Evolutionary conservation across 768 basidiomycete species (phyloP).

Genomic region (Mycena rebaudengoi): DNA sequence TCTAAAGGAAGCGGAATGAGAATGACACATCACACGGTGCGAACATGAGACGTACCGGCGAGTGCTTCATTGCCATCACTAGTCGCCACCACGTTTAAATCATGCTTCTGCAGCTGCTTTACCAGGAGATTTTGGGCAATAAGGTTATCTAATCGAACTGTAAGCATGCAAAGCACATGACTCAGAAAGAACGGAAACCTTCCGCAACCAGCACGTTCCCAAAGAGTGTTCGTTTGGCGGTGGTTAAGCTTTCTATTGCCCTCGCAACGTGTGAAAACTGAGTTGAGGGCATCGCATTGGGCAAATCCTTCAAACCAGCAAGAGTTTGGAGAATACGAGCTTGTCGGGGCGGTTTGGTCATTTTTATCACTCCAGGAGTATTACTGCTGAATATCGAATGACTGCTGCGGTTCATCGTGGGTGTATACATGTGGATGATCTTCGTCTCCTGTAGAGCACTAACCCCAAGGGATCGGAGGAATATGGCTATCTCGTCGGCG

Average conservation of each 20-base stretch:
- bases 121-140: conserved; percentile 74
- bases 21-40: neutral
- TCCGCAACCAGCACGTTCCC: conserved; percentile 79
- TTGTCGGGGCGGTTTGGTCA: conserved; percentile 77
- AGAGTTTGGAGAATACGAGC: conserved; percentile 67
- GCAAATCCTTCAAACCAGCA: conserved; percentile 65
- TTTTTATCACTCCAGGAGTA: conserved; percentile 65
- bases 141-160: conserved; percentile 61
- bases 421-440: conserved; percentile 77
- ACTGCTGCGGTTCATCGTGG: conserved; percentile 66
- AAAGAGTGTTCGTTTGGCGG: conserved; percentile 62
- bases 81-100: conserved; percentile 68
- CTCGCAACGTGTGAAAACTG: conserved; percentile 47
- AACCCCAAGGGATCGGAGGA: conserved; percentile 50
- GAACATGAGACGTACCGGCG: conserved; percentile 45
- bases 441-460: conserved; percentile 60
- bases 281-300: conserved; percentile 50
- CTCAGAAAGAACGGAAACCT: conserved; percentile 47
- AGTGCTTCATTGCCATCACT: conserved; percentile 76
- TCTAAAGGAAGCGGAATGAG: conserved; percentile 47
- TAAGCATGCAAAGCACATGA: neutral
- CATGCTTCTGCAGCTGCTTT: conserved; percentile 70
- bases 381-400: conserved; percentile 59
- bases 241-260: conserved; percentile 55
- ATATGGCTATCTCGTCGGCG: conserved; percentile 63